Evolutionary conservation across 2,329 filamentous ascomycete genomes (phyloP).

Genomic region (Uncinocarpus reesii): DNA sequence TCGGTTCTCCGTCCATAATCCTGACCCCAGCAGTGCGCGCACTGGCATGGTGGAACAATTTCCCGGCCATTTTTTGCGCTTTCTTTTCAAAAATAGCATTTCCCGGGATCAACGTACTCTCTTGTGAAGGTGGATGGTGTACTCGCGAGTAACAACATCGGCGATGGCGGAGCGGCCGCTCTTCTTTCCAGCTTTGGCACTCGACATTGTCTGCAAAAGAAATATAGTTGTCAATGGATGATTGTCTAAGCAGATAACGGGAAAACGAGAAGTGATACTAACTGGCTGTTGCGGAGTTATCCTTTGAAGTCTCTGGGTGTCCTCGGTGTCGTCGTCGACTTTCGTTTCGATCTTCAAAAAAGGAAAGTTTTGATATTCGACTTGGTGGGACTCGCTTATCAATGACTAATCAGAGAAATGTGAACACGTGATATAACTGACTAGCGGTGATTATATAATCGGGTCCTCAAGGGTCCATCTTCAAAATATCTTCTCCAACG

Average conservation of each 20-base stretch:
- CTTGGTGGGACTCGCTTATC: slow-evolving; percentile 16
- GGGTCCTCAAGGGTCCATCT: background rate
- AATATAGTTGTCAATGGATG: background rate
- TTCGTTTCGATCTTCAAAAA: slow-evolving; percentile 1
- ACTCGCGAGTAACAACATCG: slow-evolving; percentile 98
- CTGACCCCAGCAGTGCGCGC: slow-evolving; percentile 1
- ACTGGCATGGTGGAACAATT: background rate
- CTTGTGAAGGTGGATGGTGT: slow-evolving; percentile 99
- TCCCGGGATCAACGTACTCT: slow-evolving; percentile 61
- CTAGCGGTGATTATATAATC: background rate
- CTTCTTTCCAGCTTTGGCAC: slow-evolving; percentile 58
- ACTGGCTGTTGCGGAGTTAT: slow-evolving; percentile 13
- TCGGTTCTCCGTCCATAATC: slow-evolving; percentile 8
- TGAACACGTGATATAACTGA: background rate
- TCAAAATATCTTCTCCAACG: too few relatives aligned
- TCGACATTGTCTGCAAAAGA: slow-evolving; percentile 48
- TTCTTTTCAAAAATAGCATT: background rate
- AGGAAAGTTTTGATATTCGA: slow-evolving; percentile 3
- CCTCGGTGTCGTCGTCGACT: slow-evolving; percentile 11
- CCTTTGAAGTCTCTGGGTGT: slow-evolving; percentile 13
- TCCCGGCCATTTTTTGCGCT: slow-evolving; percentile 9
- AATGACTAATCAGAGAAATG: background rate
- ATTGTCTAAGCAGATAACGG: background rate
- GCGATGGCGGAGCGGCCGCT: slow-evolving; percentile 81
- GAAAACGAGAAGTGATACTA: background rate